Base-by-base conservation (phyloP, 306 rosid species). In the Sphenostylis stenocarpa region DNA sequence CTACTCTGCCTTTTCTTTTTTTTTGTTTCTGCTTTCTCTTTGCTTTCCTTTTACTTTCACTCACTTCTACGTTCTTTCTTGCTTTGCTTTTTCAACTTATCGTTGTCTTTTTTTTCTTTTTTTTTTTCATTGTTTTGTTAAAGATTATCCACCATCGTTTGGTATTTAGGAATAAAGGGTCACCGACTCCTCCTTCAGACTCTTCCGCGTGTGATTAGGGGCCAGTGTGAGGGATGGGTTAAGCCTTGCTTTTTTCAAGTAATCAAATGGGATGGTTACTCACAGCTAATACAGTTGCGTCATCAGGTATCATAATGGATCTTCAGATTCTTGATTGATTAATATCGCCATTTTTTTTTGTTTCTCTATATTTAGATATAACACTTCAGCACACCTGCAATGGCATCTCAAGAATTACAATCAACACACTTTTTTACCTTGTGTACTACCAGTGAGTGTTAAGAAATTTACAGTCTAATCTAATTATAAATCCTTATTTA, bases 201-300 rank as follows among this genome's bases (percentile, higher is more conserved):
- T 43, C 75, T 66, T 77, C 76, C 76, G 75, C 81, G 86, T 88
- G 88, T 53, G 77, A 41, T 82, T 76, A 79, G 21, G 55, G 41
- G 81, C 78, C 74, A 70, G n/a, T n/a, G 17, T n/a, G 84, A 53
- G 75, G 84, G 82, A 79, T 65, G 78, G 76, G 51, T 49, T 26
- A 17, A 71, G 26, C 34, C 5, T n/a, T 48, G 6, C 17, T 28
- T 48, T 4, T 12, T 14, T 17, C 41, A 41, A 16, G 48, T 7
- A 71, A 63, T 34, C 81, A 41, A 41, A 34, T 29, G n/a, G 38
- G 64, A 57, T 43, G 34, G 15, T 43, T 11, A 51, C 7, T 41
- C 57, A 60, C 73, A 80, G 33, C 77, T 47, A 75, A 43, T 36
- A 57, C 77, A 48, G 51, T 60, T 81, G 66, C 28, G 58, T 61